A percentile compares a stretch with the other conserved stretches of the same genome.
Evolutionary conservation across 2,329 filamentous ascomycete genomes (phyloP).

Genomic region (Cytospora mali): DNA sequence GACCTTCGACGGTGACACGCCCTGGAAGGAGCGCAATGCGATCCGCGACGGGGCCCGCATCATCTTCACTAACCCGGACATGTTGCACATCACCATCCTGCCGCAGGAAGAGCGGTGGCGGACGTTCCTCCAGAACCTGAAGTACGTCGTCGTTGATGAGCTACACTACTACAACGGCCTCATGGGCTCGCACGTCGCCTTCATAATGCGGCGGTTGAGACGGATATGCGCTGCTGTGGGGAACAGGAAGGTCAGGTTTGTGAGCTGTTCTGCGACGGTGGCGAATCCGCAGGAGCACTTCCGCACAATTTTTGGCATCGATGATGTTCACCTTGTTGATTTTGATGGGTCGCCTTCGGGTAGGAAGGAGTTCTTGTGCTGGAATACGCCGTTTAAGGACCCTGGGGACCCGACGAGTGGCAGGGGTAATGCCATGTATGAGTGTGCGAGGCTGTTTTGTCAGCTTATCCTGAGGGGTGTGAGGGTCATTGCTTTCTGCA

Average conservation of each 20-base stretch:
- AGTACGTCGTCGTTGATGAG: slow-evolving; percentile 89
- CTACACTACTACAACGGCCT: slow-evolving; percentile 95
- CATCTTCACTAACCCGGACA: slow-evolving; percentile 97
- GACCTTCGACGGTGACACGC: slow-evolving; percentile 94
- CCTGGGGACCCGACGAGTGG: slow-evolving; percentile 85
- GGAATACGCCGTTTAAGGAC: slow-evolving; percentile 96
- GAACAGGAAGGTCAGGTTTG: slow-evolving; percentile 82
- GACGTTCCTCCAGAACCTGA: slow-evolving; percentile 82
- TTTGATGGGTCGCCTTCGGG: slow-evolving; percentile 93
- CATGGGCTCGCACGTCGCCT: slow-evolving; percentile 89
- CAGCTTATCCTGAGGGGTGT: slow-evolving; percentile 87
- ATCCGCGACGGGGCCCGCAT: slow-evolving; percentile 89
- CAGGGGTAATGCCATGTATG: slow-evolving; percentile 77
- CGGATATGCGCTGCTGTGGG: slow-evolving; percentile 89
- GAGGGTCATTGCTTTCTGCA: slow-evolving; percentile 89
- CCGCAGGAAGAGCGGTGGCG: slow-evolving; percentile 92
- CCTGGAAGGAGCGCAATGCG: slow-evolving; percentile 73
- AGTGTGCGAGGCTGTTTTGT: slow-evolving; percentile 89
- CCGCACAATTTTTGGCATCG: slow-evolving; percentile 87
- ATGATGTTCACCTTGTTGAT: slow-evolving; percentile 79
- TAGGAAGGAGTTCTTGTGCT: slow-evolving; percentile 92
- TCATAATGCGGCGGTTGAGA: slow-evolving; percentile 88
- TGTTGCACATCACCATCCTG: slow-evolving; percentile 92
- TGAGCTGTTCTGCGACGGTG: slow-evolving; percentile 95
- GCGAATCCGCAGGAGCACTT: slow-evolving; percentile 92